Evolutionary conservation across 1,284 basidiomycete species (phyloP).

Genomic region (Ustilago crameri): DNA sequence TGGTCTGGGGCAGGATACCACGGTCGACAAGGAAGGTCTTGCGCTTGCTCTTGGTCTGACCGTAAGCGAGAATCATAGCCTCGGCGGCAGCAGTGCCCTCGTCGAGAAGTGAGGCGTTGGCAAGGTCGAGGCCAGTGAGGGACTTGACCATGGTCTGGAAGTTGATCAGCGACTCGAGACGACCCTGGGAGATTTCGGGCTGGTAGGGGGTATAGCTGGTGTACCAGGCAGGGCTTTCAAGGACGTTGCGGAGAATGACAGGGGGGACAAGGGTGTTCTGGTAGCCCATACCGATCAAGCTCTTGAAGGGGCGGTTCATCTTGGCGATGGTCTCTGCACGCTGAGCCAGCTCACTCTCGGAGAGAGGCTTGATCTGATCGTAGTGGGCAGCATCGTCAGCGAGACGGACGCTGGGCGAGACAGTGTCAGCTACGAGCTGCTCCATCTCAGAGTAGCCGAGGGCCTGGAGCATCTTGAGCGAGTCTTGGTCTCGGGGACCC

Average conservation of each 20-base stretch:
- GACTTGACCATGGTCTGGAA: slow-evolving; percentile 97
- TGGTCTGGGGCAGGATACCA: slow-evolving; percentile 64
- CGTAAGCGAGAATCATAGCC: slow-evolving; percentile 65
- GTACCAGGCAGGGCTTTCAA: slow-evolving; percentile 98
- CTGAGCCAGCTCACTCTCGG: slow-evolving; percentile 84
- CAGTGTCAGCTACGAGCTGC: slow-evolving; percentile 60
- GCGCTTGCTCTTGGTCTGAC: slow-evolving; percentile 56
- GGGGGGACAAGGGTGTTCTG: slow-evolving; percentile 71
- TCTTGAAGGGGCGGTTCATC: slow-evolving; percentile 85
- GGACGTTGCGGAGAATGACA: slow-evolving; percentile 69
- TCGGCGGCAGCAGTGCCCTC: slow-evolving; percentile 67
- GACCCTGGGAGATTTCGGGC: slow-evolving; percentile 89
- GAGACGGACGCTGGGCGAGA: slow-evolving; percentile 70
- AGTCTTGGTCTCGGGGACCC: slow-evolving; percentile 60
- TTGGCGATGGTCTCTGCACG: slow-evolving; percentile 81
- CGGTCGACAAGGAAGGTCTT: slow-evolving; percentile 65
- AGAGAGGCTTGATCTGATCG: slow-evolving; percentile 73
- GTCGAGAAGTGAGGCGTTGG: slow-evolving; percentile 66
- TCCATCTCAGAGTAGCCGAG: slow-evolving; percentile 62
- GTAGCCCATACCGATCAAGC: slow-evolving; percentile 98
- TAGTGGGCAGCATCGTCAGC: slow-evolving; percentile 75
- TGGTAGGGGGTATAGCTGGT: slow-evolving; percentile 93
- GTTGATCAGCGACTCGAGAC: slow-evolving; percentile 95
- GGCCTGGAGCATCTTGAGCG: slow-evolving; percentile 58
- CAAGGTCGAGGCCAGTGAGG: slow-evolving; percentile 89